Percentiles rank a stretch among this genome's conserved stretches.
Conservation (phyloP, 2,329 filamentous ascomycete genomes). For the Didymella segeticola region DNA sequence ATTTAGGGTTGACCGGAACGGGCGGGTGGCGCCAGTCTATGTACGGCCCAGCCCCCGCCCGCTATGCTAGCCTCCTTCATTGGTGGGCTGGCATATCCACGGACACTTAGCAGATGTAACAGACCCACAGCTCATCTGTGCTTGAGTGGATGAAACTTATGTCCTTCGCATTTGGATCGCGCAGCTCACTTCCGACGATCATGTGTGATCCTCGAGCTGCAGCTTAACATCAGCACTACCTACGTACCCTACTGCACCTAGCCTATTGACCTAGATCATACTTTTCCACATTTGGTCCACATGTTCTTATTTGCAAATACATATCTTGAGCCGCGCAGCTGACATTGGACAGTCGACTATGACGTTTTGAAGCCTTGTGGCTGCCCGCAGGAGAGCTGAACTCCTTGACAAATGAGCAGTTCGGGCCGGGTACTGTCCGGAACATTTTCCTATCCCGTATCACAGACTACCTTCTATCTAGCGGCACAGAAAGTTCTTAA, state of each 20-base stretch:
- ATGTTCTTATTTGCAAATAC: neutral
- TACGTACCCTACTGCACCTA: neutral
- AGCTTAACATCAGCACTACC: neutral
- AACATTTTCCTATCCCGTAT: neutral
- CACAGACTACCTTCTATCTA: neutral
- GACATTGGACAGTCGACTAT: neutral
- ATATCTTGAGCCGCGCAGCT: neutral
- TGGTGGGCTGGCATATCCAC: neutral
- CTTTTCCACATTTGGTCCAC: neutral
- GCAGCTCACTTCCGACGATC: neutral
- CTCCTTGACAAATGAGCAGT: neutral
- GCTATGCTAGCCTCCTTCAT: neutral
- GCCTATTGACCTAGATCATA: neutral
- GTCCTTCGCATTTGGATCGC: neutral
- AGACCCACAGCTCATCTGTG: neutral
- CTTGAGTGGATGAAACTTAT: neutral
- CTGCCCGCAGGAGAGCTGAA: neutral
- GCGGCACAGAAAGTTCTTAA: neutral
- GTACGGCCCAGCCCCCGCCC: no score
- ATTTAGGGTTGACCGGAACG: neutral
- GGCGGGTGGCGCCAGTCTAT: conserved; percentile 1
- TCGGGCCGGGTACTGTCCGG: neutral
- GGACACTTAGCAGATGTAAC: neutral
- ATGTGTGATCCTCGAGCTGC: neutral
- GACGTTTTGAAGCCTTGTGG: neutral